Evolutionary conservation across 2,329 filamentous ascomycete genomes (phyloP).

Genomic region (Pyricularia pennisetigena): DNA sequence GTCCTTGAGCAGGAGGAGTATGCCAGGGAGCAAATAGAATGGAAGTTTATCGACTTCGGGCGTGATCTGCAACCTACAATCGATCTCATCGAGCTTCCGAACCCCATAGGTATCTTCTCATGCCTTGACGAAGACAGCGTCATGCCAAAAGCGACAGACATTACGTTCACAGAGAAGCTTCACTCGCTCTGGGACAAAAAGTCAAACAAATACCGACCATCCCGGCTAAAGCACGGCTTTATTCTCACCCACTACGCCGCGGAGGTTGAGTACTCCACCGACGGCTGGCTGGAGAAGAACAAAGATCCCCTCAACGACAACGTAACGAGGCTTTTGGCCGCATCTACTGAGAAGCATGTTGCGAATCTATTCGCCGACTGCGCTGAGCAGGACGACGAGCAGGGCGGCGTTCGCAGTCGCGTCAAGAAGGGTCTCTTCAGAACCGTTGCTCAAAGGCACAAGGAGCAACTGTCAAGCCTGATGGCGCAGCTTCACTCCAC

Average conservation of each 20-base stretch:
- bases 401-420: constrained; percentile 57
- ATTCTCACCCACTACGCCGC: constrained; percentile 95
- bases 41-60: constrained; percentile 99
- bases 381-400: constrained; percentile 64
- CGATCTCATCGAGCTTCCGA: constrained; percentile 89
- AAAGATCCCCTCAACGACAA: constrained; percentile 98
- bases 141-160: constrained; percentile 98
- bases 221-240: constrained; percentile 82
- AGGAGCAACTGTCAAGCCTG: constrained; percentile 92
- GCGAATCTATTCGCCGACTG: constrained; percentile 83
- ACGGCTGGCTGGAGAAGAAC: constrained; percentile 97
- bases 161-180: constrained; percentile 95
- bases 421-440: constrained; percentile 97
- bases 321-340: constrained; percentile 76
- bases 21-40: constrained; percentile 93
- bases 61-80: constrained; percentile 96
- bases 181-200: constrained; percentile 95
- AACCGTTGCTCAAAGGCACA: constrained; percentile 92
- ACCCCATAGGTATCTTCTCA: constrained; percentile 97
- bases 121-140: constrained; percentile 96
- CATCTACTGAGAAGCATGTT: constrained; percentile 74
- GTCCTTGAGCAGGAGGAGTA: constrained; percentile 98
- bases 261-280: constrained; percentile 93
- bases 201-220: constrained; percentile 83
- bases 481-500: constrained; percentile 94